These are phyloP conservation scores for Trichoderma koningii DNA, from an alignment of 2,329 filamentous ascomycete species.

Conservation along the genomic window DNA sequence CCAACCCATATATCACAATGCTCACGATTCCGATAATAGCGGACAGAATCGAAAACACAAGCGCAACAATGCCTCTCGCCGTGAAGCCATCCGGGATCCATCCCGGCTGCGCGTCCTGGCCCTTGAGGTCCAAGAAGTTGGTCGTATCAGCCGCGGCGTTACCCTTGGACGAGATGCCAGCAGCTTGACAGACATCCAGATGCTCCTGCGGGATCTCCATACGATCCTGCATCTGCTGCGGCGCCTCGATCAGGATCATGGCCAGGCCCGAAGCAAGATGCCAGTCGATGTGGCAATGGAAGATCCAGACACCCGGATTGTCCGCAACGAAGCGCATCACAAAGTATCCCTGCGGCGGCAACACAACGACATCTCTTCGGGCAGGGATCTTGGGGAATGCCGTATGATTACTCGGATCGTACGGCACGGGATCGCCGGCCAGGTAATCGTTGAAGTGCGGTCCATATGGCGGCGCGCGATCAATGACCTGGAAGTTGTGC, in stretches of 20 bases:
- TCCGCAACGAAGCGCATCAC: slow-evolving; percentile 53
- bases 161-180: slow-evolving; percentile 9
- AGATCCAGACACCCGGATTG: slow-evolving; percentile 40
- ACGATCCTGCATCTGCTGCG: slow-evolving; percentile 25
- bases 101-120: slow-evolving; percentile 11
- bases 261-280: slow-evolving; percentile 38
- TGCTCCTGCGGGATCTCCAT: slow-evolving; percentile 21
- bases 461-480: slow-evolving; percentile 20
- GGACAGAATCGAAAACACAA: slow-evolving; percentile 23
- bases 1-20: slow-evolving; percentile 22
- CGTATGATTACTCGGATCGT: slow-evolving; percentile 28
- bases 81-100: slow-evolving; percentile 24
- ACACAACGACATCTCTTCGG: slow-evolving; percentile 54
- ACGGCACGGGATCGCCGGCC: slow-evolving; percentile 18
- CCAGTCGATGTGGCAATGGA: slow-evolving; percentile 55
- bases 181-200: slow-evolving; percentile 21
- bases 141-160: slow-evolving; percentile 19
- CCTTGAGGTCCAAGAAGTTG: slow-evolving; percentile 21
- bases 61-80: slow-evolving; percentile 20
- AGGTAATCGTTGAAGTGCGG: slow-evolving; percentile 4
- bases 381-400: slow-evolving; percentile 42
- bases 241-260: slow-evolving; percentile 27
- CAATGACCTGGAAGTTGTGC: slow-evolving; percentile 39
- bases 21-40: slow-evolving; percentile 18
- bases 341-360: slow-evolving; percentile 48